Percentiles rank a stretch among this genome's conserved stretches.
Evolutionary conservation across 768 basidiomycete genomes (phyloP).

Genomic region (Stropharia rugosoannulata): DNA sequence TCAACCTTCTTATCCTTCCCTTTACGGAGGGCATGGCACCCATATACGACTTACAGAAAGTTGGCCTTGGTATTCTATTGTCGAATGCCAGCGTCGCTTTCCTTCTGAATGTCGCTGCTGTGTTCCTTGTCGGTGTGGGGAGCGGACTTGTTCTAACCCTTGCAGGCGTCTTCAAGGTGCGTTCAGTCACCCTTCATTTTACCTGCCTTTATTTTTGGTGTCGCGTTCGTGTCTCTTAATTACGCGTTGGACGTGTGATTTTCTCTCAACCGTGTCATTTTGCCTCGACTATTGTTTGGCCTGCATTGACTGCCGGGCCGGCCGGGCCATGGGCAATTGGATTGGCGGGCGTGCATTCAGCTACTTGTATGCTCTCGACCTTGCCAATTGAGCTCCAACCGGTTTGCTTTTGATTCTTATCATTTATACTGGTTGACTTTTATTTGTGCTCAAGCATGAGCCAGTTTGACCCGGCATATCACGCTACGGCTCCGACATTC

Average conservation of each 20-base stretch:
- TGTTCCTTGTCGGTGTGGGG: conserved; percentile 88
- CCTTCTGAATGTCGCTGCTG: conserved; percentile 88
- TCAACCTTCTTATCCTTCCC: conserved; percentile 84
- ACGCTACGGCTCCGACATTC: background rate
- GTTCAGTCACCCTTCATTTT: conserved; percentile 11
- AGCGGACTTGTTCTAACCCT: conserved; percentile 89
- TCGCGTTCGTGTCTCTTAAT: background rate
- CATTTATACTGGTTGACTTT: too few relatives aligned
- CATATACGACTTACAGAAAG: conserved; percentile 64
- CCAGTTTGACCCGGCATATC: background rate
- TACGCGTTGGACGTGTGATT: background rate
- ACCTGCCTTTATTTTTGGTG: background rate
- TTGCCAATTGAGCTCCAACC: too few relatives aligned
- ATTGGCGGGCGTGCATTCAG: too few relatives aligned
- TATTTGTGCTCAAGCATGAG: background rate
- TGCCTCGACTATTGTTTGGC: background rate
- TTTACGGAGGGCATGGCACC: conserved; percentile 90
- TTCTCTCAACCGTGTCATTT: background rate
- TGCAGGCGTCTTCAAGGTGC: conserved; percentile 90
- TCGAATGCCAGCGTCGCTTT: conserved; percentile 89
- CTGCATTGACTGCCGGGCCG: background rate
- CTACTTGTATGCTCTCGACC: too few relatives aligned
- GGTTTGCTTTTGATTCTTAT: too few relatives aligned
- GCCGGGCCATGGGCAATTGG: too few relatives aligned
- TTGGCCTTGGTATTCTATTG: conserved; percentile 72